Percentiles rank a stretch among this genome's conserved stretches.
phyloP scores from a whole-genome alignment of 179 eudicot genomes.

The Beta corolliflora region DNA sequence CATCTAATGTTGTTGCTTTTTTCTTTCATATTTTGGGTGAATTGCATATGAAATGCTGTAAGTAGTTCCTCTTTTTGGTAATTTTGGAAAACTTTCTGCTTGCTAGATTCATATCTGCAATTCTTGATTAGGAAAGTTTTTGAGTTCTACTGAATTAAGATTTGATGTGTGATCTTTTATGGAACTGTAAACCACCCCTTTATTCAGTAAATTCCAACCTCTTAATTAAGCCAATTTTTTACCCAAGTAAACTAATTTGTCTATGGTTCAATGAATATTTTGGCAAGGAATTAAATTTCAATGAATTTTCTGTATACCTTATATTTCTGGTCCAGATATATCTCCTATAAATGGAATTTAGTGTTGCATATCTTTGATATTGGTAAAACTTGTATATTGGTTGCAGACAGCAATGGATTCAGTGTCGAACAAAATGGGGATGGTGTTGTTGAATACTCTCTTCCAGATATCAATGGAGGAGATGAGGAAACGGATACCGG shows the following conservation, averaged over 20 bases:
- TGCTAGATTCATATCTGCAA: background rate
- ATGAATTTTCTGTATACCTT: background rate
- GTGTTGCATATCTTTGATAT: background rate
- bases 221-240: too few relatives aligned
- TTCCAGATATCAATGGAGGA: slow-evolving; percentile 21
- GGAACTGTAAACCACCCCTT: too few relatives aligned
- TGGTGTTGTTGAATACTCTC: slow-evolving; percentile 8
- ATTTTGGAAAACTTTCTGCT: background rate
- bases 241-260: too few relatives aligned
- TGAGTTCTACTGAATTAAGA: background rate
- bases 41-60: background rate
- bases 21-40: background rate
- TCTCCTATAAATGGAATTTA: background rate
- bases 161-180: background rate
- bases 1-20: background rate
- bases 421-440: slow-evolving; percentile 20
- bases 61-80: background rate
- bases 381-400: slow-evolving; percentile 15
- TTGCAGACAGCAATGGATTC: slow-evolving; percentile 31
- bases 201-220: too few relatives aligned
- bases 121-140: background rate
- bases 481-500: slow-evolving; percentile 13
- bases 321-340: too few relatives aligned
- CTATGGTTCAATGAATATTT: too few relatives aligned
- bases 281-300: background rate